Percentiles rank a stretch among this genome's conserved stretches.
These are phyloP conservation scores for Flueggea neowawraea DNA, from an alignment of 441 rosid genomes.

Conservation along the genomic window DNA sequence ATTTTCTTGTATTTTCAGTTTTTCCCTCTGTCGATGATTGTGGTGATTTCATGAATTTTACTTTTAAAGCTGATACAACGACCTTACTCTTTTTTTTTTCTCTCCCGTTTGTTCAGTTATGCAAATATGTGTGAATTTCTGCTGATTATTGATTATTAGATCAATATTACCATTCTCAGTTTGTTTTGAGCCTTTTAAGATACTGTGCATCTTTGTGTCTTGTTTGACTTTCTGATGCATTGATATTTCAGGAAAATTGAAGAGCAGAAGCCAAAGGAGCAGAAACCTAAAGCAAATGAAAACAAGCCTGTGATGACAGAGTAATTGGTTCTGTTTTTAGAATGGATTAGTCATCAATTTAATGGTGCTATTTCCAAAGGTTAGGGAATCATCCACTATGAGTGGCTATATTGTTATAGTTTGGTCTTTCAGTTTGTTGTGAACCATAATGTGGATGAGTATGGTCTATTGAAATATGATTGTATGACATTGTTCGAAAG, in stretches of 20 bases:
- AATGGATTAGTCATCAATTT: background rate
- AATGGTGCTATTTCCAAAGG: background rate
- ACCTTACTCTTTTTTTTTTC: too few relatives aligned
- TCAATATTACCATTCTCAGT: too few relatives aligned
- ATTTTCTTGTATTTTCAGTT: too few relatives aligned
- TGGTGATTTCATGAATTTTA: too few relatives aligned
- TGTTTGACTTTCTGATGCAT: background rate
- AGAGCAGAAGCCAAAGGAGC: conserved; percentile 95
- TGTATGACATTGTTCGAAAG: background rate
- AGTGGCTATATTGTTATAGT: background rate
- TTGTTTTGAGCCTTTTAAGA: too few relatives aligned
- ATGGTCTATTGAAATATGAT: background rate
- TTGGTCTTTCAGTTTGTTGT: conserved; percentile 3
- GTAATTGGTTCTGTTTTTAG: background rate
- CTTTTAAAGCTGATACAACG: too few relatives aligned
- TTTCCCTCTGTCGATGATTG: too few relatives aligned
- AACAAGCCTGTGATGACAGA: conserved; percentile 97
- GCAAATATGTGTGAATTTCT: too few relatives aligned
- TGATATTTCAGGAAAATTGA: conserved; percentile 64
- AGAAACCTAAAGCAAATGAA: conserved; percentile 84
- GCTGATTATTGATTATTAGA: too few relatives aligned
- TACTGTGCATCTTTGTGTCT: background rate
- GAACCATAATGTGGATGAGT: conserved; percentile 8
- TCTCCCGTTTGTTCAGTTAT: too few relatives aligned
- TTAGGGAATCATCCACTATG: conserved; percentile 7